Percentiles rank a stretch among this genome's conserved stretches.
Conservation (phyloP, 495 filamentous ascomycete species). For the Cercophora sp. region DNA sequence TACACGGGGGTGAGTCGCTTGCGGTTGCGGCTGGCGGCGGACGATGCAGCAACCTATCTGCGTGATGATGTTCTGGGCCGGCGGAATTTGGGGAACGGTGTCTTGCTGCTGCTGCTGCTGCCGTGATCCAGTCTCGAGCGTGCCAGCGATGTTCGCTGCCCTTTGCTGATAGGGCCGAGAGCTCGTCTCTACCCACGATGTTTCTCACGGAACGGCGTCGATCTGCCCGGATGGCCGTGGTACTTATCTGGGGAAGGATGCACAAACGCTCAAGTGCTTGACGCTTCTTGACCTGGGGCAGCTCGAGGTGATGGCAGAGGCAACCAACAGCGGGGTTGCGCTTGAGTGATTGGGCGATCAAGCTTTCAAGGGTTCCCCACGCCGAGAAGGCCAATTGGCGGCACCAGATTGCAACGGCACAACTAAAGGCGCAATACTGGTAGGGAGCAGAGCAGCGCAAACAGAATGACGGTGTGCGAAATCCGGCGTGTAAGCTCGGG, state of each 20-base stretch:
- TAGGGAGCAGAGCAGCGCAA: neutral
- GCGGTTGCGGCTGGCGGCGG: constrained; percentile 6
- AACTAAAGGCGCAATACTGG: constrained; percentile 7
- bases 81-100: too few species aligned
- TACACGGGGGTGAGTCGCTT: neutral
- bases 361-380: constrained; percentile 32
- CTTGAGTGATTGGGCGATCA: constrained; percentile 26
- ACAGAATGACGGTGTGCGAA: too few species aligned
- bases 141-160: too few species aligned
- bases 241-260: constrained; percentile 15
- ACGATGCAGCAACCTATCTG: neutral
- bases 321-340: constrained; percentile 31
- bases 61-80: too few species aligned
- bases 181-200: neutral
- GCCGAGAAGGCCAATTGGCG: constrained; percentile 26
- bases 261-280: neutral
- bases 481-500: constrained; percentile 11
- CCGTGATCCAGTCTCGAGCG: too few species aligned
- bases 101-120: too few species aligned
- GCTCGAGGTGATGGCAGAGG: constrained; percentile 9
- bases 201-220: neutral
- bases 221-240: constrained; percentile 9
- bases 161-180: neutral
- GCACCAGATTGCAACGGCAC: constrained; percentile 19
- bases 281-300: constrained; percentile 6